These are phyloP conservation scores for Talaromyces sp. DNA, from an alignment of 2,329 filamentous ascomycete species.

Conservation along the genomic window DNA sequence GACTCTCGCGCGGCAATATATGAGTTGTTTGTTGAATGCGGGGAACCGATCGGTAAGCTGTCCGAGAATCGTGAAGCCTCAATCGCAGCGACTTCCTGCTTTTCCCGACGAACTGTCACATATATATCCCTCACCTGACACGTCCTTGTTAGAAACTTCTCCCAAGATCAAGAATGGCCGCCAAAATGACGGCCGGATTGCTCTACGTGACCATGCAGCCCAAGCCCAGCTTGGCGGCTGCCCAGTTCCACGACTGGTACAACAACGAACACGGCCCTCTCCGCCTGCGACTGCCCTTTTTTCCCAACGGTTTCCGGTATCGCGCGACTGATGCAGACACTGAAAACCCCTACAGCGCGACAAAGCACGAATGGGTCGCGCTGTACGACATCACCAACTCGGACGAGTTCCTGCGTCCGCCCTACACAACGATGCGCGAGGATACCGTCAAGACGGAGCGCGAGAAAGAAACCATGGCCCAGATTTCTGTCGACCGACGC, in stretches of 20 bases:
- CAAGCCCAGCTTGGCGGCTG: constrained; percentile 55
- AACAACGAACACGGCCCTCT: constrained; percentile 87
- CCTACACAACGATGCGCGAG: constrained; percentile 54
- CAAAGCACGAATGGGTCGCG: constrained; percentile 67
- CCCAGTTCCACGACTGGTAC: constrained; percentile 87
- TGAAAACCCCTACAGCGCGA: constrained; percentile 24
- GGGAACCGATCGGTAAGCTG: background rate
- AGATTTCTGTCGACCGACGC: constrained; percentile 63
- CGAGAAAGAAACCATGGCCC: constrained; percentile 57
- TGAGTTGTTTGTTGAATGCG: background rate
- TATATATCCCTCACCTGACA: background rate
- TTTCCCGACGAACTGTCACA: background rate
- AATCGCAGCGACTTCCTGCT: background rate
- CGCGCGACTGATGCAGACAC: constrained; percentile 55
- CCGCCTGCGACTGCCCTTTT: constrained; percentile 68
- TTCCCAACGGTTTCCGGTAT: constrained; percentile 75
- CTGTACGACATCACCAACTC: constrained; percentile 77
- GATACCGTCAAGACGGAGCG: constrained; percentile 51
- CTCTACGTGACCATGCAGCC: constrained; percentile 87
- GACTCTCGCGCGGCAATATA: background rate
- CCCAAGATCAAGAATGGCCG: background rate
- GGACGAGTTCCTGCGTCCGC: constrained; percentile 61
- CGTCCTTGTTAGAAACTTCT: background rate
- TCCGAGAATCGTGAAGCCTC: no score
- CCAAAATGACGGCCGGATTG: constrained; percentile 53